phyloP scores from a whole-genome alignment of 2,329 filamentous ascomycete species.

The Ceratocystis cubensis region DNA sequence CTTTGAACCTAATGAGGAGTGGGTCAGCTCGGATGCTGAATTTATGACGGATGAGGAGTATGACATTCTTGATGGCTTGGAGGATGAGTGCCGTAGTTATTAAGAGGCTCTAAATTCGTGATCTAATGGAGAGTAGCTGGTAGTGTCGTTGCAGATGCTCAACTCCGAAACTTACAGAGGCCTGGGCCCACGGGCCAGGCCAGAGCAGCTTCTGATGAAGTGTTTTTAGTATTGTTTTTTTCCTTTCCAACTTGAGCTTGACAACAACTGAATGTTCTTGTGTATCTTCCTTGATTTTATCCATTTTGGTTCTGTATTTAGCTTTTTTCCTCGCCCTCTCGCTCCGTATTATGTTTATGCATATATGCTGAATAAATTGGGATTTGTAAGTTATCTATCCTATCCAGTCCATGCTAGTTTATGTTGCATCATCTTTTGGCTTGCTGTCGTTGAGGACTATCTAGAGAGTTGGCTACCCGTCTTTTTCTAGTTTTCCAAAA shows the following conservation, averaged over 20 bases:
- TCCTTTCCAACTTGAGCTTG: neutral
- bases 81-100: conserved; percentile 62
- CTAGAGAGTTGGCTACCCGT: no score
- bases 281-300: neutral
- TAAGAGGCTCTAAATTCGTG: neutral
- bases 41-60: conserved; percentile 98
- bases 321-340: neutral
- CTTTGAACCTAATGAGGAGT: conserved; percentile 46
- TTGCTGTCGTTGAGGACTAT: no score
- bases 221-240: neutral
- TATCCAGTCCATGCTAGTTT: neutral
- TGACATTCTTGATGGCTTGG: conserved; percentile 88
- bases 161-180: neutral
- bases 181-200: neutral
- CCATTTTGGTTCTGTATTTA: neutral
- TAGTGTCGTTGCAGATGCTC: neutral
- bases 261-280: neutral
- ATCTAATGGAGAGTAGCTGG: neutral
- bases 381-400: neutral
- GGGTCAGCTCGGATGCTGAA: conserved; percentile 53
- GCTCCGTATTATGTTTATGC: neutral
- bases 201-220: neutral
- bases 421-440: no score
- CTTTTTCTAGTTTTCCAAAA: no score
- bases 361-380: neutral